Evolutionary conservation across 805 yeast species (phyloP).

Genomic region (Dipodascus geniculatus): DNA sequence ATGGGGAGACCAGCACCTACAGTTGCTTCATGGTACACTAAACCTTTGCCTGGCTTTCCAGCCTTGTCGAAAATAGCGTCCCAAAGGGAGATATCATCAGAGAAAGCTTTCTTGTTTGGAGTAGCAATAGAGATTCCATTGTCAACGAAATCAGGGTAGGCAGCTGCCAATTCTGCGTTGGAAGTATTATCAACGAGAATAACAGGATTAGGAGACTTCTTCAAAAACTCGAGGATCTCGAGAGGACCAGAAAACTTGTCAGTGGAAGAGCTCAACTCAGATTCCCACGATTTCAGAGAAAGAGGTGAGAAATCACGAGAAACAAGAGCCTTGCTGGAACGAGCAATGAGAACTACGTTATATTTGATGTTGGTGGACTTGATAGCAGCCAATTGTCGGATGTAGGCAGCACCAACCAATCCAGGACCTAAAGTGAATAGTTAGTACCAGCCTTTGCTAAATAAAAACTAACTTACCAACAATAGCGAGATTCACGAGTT

Average conservation of each 20-base stretch:
- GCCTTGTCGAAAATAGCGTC: constrained; percentile 48
- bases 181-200: constrained; percentile 93
- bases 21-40: constrained; percentile 95
- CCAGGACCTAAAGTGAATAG: constrained; percentile 52
- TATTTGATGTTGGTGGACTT: constrained; percentile 41
- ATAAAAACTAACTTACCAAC: constrained; percentile 34
- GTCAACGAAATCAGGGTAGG: constrained; percentile 62
- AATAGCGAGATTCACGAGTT: constrained; percentile 50
- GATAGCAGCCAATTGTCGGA: constrained; percentile 62
- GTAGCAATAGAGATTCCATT: constrained; percentile 90
- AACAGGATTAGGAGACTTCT: constrained; percentile 58
- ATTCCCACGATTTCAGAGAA: constrained; percentile 47
- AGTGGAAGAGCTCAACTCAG: constrained; percentile 34
- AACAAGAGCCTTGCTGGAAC: constrained; percentile 56
- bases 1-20: constrained; percentile 98
- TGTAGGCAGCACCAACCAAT: constrained; percentile 87
- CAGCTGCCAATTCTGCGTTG: constrained; percentile 59
- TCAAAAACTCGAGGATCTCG: constrained; percentile 51
- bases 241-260: constrained; percentile 36
- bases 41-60: constrained; percentile 43
- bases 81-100: constrained; percentile 67
- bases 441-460: constrained; percentile 2
- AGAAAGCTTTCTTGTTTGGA: constrained; percentile 96
- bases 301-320: constrained; percentile 63
- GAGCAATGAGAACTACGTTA: constrained; percentile 72